Base-by-base conservation (phyloP, 352 stramenopile genomes). In the Globisporangium heterothallicum region DNA sequence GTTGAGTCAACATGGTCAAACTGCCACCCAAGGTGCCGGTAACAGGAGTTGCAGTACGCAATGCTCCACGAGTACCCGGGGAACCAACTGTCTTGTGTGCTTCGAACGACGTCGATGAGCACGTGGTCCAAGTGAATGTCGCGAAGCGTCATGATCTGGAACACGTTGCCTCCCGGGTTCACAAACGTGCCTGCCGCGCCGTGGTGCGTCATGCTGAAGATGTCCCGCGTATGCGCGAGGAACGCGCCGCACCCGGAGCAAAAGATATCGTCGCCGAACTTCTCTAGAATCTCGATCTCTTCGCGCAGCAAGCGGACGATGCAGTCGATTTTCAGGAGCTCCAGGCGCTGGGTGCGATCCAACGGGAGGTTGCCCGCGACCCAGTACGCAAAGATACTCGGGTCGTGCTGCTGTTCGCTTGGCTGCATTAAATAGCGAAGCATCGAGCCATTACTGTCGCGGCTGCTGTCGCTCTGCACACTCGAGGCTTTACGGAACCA, bases 61-160 rank as follows among this genome's bases (percentile, higher is more conserved):
- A 90, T 88, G 56, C 81, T 91, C 84, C 84, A 94, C 24, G 77
- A 55, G 53, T 89, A 94, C 4, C 79, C 78, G 1, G 74, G 61
- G 52, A 92, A 94, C 84, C 84, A 94, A 36, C 74, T 86, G 54
- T 91, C 81, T 30, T 88, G 46, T 0, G 71, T 80, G 42, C 70
- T 86, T 2, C 58, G 72, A 13, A 38, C 41, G n/a, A 62, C 57
- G 47, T 82, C 66, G 9, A 84, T 60, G 32, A 80, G 65, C 13
- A 88, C 60, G 27, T 68, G 60, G 21, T 68, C 64, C 7, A 42
- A 53, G 19, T 79, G 42, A 4, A 94, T 71, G 2, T 74, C 59
- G 2, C 71, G 66, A 44, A 94, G 58, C 35, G 84, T 92, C 57
- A 94, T 69, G 27, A 92, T 72, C 65, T 94, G 84, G 49, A 85